These are phyloP conservation scores for Aspergillus terreus DNA, from an alignment of 2,329 filamentous ascomycete species.

Conservation along the genomic window DNA sequence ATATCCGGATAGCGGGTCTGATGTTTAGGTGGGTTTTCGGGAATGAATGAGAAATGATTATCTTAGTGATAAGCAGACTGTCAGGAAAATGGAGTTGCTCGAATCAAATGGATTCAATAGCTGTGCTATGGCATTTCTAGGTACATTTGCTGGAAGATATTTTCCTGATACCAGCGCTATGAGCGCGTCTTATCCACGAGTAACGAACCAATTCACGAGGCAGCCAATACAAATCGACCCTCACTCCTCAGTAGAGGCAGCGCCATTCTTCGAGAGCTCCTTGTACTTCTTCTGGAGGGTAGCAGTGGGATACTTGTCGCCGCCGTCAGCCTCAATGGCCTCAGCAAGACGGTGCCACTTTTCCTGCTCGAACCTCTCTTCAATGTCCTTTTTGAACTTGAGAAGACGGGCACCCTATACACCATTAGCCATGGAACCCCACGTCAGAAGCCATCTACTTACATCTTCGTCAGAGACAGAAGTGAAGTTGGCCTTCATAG, in stretches of 20 bases:
- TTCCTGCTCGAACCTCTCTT: slow-evolving; percentile 35
- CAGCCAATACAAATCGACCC: background rate
- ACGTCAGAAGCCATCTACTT: slow-evolving; percentile 8
- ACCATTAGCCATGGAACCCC: no score
- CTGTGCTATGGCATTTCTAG: no score
- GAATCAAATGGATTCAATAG: no score
- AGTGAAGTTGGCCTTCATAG: slow-evolving; percentile 39
- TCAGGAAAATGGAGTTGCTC: no score
- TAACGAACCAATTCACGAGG: background rate
- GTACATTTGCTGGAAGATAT: no score
- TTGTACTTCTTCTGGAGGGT: slow-evolving; percentile 39
- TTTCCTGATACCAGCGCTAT: no score
- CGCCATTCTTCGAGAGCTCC: slow-evolving; percentile 30
- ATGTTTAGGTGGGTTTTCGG: no score
- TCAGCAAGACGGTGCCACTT: slow-evolving; percentile 39
- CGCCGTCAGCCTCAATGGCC: slow-evolving; percentile 26
- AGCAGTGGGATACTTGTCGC: slow-evolving; percentile 29
- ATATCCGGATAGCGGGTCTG: no score
- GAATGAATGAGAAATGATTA: no score
- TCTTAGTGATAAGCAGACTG: no score
- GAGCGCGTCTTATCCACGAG: no score
- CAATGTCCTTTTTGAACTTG: slow-evolving; percentile 36
- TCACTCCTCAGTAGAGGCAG: background rate
- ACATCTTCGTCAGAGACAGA: slow-evolving; percentile 35
- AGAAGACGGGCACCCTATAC: slow-evolving; percentile 28